A percentile compares a stretch with the other conserved stretches of the same genome.
Conservation (phyloP, 2,329 filamentous ascomycete species). For the Fusarium irregulare region DNA sequence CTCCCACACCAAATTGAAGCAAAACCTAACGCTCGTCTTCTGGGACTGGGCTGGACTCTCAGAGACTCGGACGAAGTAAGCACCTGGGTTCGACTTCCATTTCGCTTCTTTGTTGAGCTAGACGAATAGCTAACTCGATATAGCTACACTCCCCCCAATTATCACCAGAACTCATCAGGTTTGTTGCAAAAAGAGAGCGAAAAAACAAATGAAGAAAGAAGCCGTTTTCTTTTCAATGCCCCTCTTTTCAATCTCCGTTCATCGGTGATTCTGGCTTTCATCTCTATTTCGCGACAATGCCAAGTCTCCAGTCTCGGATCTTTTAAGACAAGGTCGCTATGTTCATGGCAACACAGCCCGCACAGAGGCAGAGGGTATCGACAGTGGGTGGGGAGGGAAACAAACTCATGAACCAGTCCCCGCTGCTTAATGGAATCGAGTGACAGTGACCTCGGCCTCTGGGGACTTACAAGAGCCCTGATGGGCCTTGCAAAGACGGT, state of each 20-base stretch:
- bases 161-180: constrained; percentile 6
- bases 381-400: background rate
- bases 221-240: background rate
- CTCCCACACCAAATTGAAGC: constrained; percentile 36
- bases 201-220: background rate
- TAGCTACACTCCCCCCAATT: constrained; percentile 10
- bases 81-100: constrained; percentile 28
- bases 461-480: background rate
- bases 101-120: constrained; percentile 39
- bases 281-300: constrained; percentile 15
- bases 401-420: constrained; percentile 10
- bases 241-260: constrained; percentile 19
- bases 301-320: constrained; percentile 30
- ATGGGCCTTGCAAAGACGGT: constrained; percentile 16
- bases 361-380: background rate
- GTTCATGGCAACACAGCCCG: constrained; percentile 6
- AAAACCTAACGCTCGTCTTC: background rate
- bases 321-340: constrained; percentile 22
- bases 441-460: constrained; percentile 1
- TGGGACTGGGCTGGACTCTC: background rate
- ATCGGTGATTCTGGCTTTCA: constrained; percentile 10
- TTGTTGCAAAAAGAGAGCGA: background rate
- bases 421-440: constrained; percentile 30
- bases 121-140: constrained; percentile 23
- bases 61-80: constrained; percentile 20